Base-by-base conservation (phyloP, 148 eudicot genomes). In the Heliosperma pusillum region DNA sequence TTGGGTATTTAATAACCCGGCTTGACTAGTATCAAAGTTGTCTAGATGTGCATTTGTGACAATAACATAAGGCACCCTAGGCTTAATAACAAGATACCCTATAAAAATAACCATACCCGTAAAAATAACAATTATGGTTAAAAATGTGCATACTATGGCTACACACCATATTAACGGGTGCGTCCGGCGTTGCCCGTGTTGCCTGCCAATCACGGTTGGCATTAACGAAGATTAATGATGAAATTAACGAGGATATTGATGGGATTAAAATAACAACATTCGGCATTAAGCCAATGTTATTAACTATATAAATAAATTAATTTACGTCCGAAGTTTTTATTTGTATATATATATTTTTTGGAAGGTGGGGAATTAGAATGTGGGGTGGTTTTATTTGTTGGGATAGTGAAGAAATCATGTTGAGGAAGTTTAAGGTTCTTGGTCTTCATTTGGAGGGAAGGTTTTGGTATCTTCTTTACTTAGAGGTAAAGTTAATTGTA, bases 391-490 rank as follows among this genome's bases (percentile, higher is more conserved):
- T 66, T 56, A 65, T 72, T 59, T 33, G 25, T 73, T 56, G 72
- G 36, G 57, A 56, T 11, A 60, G 25, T 57, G 22, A 17, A 24
- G 70, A 52, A 36, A 66, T 17, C 52, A 64, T n/a, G 50, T 17
- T 7, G 24, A 44, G 3, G 30, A 33, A 26, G 52, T 60, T 60
- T 62, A 56, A 73, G 86, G 90, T 87, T 80, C 88, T 71, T 85
- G 68, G 73, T 74, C 71, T 69, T 80, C 73, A 77, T 83, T 80
- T 77, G 83, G 25, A 77, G 85, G 89, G 85, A 81, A 85, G 89
- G 92, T 89, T 83, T 89, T 81, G 92, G 97, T 80, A 92, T 92
- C 94, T 89, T 83, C 87, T 71, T 92, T 92, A 57, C 91, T 90
- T 82, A 40, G 59, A 47, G 71, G 55, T 80, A 84, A 91, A 88